phyloP scores from a whole-genome alignment of 495 filamentous ascomycete species.

The Antarctomyces pellizariae region DNA sequence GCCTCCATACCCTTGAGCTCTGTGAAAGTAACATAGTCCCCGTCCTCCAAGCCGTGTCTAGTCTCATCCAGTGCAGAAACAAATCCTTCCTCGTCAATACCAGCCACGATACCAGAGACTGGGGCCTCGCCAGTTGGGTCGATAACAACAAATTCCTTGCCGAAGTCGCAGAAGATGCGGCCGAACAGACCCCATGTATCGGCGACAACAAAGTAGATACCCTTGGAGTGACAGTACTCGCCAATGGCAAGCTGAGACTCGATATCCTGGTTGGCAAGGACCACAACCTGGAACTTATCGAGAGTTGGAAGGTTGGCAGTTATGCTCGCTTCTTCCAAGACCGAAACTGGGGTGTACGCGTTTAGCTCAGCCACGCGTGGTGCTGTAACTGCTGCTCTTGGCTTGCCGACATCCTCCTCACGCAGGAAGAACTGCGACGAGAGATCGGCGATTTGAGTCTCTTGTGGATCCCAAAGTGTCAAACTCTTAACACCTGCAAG shows the following conservation, averaged over 20 bases:
- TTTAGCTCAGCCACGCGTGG: slow-evolving; percentile 87
- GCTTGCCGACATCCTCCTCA: slow-evolving; percentile 72
- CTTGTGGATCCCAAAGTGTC: slow-evolving; percentile 69
- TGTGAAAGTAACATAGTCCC: slow-evolving; percentile 84
- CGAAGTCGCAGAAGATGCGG: slow-evolving; percentile 91
- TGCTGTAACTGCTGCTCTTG: slow-evolving; percentile 63
- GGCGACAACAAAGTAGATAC: slow-evolving; percentile 68
- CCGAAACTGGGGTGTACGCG: slow-evolving; percentile 72
- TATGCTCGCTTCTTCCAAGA: slow-evolving; percentile 32
- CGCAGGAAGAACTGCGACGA: slow-evolving; percentile 94
- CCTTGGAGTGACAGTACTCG: slow-evolving; percentile 80
- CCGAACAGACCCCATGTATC: slow-evolving; percentile 91
- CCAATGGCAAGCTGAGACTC: slow-evolving; percentile 60
- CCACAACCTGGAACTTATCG: slow-evolving; percentile 74
- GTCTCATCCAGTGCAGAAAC: slow-evolving; percentile 93
- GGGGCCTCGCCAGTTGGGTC: slow-evolving; percentile 83
- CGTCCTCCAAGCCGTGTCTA: slow-evolving; percentile 85
- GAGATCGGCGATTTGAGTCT: slow-evolving; percentile 60
- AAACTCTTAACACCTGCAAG: slow-evolving; percentile 75
- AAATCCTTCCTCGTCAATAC: slow-evolving; percentile 65
- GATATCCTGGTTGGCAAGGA: slow-evolving; percentile 65
- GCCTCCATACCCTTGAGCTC: slow-evolving; percentile 86
- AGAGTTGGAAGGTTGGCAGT: slow-evolving; percentile 46
- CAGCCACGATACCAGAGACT: slow-evolving; percentile 72
- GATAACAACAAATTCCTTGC: slow-evolving; percentile 69